Conservation (phyloP, 176 grass and related monocot genomes). For the maize (Zea mays) region Zm-B73-REFERENCE-NAM-5.0 NC_050098.1:150918001-150918500, state of each 20-base stretch:
- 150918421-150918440: too few relatives aligned
- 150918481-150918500: conserved; percentile 4
- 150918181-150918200: conserved; percentile 13
- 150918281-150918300: too few relatives aligned
- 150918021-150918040: background rate
- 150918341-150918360: too few relatives aligned
- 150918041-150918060: conserved; percentile 31
- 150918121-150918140: conserved; percentile 63
- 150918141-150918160: conserved; percentile 46
- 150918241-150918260: too few relatives aligned
- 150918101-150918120: conserved; percentile 88
- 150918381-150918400: too few relatives aligned
- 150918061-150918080: conserved; percentile 71
- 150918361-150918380: too few relatives aligned
- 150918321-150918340: too few relatives aligned
- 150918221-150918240: too few relatives aligned
- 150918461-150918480: background rate
- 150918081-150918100: conserved; percentile 83
- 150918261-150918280: too few relatives aligned
- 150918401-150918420: too few relatives aligned
- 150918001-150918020: background rate
- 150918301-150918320: too few relatives aligned
- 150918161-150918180: conserved; percentile 24
- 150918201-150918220: too few relatives aligned
- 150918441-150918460: conserved; percentile 33